Evolutionary conservation across 805 yeast genomes (phyloP).

Genomic region (Ogataea philodendri): DNA sequence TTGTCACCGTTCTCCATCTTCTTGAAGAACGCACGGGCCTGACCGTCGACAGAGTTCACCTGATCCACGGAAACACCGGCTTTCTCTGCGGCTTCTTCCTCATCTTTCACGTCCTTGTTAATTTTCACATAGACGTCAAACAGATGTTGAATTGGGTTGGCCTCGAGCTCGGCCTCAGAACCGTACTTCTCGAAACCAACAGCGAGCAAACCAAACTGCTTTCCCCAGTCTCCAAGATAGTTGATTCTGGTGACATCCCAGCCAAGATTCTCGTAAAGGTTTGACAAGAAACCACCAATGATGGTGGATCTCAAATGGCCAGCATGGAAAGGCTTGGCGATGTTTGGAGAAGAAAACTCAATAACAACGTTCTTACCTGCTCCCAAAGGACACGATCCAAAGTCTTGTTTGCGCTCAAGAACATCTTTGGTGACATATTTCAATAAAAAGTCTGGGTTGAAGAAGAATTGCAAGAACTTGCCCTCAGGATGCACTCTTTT

Average conservation of each 20-base stretch:
- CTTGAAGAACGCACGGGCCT: constrained; percentile 85
- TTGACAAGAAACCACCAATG: constrained; percentile 92
- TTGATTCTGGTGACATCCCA: constrained; percentile 92
- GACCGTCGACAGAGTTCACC: constrained; percentile 60
- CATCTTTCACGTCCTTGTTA: constrained; percentile 70
- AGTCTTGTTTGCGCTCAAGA: constrained; percentile 55
- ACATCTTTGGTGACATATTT: constrained; percentile 69
- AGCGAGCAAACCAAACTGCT: constrained; percentile 95
- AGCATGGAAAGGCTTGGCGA: constrained; percentile 99
- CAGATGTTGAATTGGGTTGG: constrained; percentile 90
- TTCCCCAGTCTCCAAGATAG: constrained; percentile 99
- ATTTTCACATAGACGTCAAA: constrained; percentile 90
- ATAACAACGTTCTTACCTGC: constrained; percentile 66
- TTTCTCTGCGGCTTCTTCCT: constrained; percentile 51
- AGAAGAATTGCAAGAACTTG: constrained; percentile 86
- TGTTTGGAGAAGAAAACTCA: constrained; percentile 96
- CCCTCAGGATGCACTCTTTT: constrained; percentile 78
- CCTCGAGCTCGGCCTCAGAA: constrained; percentile 60
- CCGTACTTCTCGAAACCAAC: constrained; percentile 91
- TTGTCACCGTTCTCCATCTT: constrained; percentile 93
- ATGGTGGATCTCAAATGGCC: constrained; percentile 98
- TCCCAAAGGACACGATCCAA: constrained; percentile 77
- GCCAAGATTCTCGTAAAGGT: constrained; percentile 85
- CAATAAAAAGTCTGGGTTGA: constrained; percentile 63
- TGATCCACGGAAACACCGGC: constrained; percentile 51